Conservation (phyloP, 768 basidiomycete genomes). For the Russula lepida region DNA sequence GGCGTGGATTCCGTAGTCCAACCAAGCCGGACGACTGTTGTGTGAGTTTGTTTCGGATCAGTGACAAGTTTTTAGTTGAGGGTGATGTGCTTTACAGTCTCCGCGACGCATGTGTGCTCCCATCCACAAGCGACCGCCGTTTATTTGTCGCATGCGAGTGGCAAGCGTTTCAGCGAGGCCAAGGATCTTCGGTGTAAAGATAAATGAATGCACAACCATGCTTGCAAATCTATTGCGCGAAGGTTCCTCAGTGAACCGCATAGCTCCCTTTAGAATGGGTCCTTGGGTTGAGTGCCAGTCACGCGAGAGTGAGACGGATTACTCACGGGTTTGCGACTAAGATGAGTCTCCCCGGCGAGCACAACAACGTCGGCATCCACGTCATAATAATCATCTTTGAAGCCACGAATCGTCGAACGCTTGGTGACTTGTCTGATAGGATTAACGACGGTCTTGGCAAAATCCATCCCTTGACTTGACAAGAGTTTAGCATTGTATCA, state of each 20-base stretch:
- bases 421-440: slow-evolving; percentile 33
- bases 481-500: not conserved
- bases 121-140: slow-evolving; percentile 34
- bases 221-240: slow-evolving; percentile 5
- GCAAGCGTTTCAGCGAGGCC: slow-evolving; percentile 29
- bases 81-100: slow-evolving; percentile 29
- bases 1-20: slow-evolving; percentile 33
- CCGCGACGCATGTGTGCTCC: slow-evolving; percentile 38
- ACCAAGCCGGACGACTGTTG: slow-evolving; percentile 26
- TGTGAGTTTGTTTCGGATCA: not conserved
- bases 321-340: slow-evolving; percentile 34
- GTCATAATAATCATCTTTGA: slow-evolving; percentile 32
- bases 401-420: slow-evolving; percentile 32
- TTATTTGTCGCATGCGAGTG: slow-evolving; percentile 27
- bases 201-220: slow-evolving; percentile 9
- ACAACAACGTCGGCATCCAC: slow-evolving; percentile 32
- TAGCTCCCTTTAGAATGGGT: slow-evolving; percentile 8
- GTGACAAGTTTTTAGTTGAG: not conserved
- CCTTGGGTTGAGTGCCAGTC: not conserved
- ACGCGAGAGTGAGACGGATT: slow-evolving; percentile 12
- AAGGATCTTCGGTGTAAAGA: slow-evolving; percentile 19
- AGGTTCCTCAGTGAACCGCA: slow-evolving; percentile 17
- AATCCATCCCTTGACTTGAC: slow-evolving; percentile 36
- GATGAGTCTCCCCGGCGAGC: slow-evolving; percentile 35
- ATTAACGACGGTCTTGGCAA: slow-evolving; percentile 34